Base-by-base conservation (phyloP, 1,139 yeast genomes). In the Suhomyces guaymorum region DNA sequence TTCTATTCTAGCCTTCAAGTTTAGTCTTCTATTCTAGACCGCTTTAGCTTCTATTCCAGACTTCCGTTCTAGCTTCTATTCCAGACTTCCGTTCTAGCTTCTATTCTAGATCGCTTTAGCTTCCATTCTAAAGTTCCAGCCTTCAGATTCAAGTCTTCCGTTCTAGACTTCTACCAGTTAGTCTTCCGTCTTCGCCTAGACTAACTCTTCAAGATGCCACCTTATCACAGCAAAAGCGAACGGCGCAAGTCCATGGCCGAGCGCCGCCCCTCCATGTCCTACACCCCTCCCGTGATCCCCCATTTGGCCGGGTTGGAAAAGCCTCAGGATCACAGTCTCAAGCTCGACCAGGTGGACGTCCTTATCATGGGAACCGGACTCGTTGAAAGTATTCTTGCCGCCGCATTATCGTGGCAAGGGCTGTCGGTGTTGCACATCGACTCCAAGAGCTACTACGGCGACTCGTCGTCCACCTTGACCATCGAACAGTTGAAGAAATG, bases 401-500 rank as follows among this genome's bases (percentile, higher is more conserved):
- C 97, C 4, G 92, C 97, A 0, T 70, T 92, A 37, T 84, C 97
- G 11, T 92, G 98, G 97, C 96, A 88, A 52, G 97, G 97, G 10
- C 82, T 92, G 12, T 80, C 75, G 44, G 97, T 92, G 12, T 69
- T 92, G 36, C 98, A 92, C 57, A 78, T 92, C 30, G 98, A 92
- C 57, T 70, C 79, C 37, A 83, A 87, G 51, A 73, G 77, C 24
- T 82, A 85, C 57, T 92, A 92, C 53, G 99, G 98, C 9, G 97
- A 89, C 55, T 73, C 83, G 33, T 75, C 82, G 28, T 90, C 97
- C 4, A 85, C 96, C 10, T 64, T 92, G 40, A 84, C 95, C 15
- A 78, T 88, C 32, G 95, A 87, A 49, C 96, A 90, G 59, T 62
- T 89, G 46, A 80, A 82, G 52, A 68, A 72, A 33, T 89, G 97